These are phyloP conservation scores for Syzygium aqueum DNA, from an alignment of 345 rosid genomes.

Conservation along the genomic window DNA sequence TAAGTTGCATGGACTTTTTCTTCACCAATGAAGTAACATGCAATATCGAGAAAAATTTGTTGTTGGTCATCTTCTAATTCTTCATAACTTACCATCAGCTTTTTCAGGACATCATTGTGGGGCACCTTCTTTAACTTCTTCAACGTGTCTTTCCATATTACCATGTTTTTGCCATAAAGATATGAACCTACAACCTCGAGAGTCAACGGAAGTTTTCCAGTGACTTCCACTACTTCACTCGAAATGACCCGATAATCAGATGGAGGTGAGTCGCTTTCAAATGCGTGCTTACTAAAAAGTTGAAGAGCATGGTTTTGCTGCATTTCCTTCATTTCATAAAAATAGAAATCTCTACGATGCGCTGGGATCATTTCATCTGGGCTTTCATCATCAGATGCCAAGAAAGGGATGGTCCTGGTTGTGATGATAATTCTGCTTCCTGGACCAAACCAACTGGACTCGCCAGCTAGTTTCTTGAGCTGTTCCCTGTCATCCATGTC, in stretches of 20 bases:
- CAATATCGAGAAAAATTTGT: background rate
- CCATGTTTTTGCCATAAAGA: background rate
- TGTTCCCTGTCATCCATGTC: background rate
- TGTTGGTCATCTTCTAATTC: background rate
- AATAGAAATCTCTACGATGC: background rate
- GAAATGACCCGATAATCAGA: background rate
- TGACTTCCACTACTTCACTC: background rate
- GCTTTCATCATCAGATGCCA: background rate
- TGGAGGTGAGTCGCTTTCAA: background rate
- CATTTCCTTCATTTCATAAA: background rate
- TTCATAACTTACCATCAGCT: background rate
- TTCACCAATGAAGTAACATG: background rate
- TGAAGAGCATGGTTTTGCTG: background rate
- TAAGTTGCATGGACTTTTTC: background rate
- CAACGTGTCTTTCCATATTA: background rate
- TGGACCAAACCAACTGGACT: background rate
- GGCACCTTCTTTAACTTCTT: background rate
- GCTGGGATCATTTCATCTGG: background rate
- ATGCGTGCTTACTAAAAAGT: background rate
- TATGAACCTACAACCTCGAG: background rate
- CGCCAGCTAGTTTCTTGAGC: background rate
- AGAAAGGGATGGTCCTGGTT: background rate
- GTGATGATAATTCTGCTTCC: background rate
- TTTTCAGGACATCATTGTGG: background rate
- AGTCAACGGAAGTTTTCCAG: background rate